These are phyloP conservation scores for Alternaria ethzedia DNA, from an alignment of 2,329 filamentous ascomycete genomes.

Conservation along the genomic window DNA sequence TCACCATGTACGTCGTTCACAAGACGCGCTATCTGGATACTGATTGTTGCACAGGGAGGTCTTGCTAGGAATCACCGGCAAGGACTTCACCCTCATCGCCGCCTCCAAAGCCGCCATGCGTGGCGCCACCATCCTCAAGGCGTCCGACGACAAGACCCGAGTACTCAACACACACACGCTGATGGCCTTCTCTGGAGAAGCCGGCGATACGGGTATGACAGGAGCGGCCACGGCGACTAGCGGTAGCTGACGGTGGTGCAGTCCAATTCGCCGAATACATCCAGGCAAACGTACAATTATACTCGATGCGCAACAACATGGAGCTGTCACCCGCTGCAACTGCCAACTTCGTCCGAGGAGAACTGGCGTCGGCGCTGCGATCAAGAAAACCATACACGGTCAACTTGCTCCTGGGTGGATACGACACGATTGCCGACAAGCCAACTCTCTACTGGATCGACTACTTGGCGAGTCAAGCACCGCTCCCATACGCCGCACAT, in stretches of 20 bases:
- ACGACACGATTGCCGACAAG: conserved; percentile 89
- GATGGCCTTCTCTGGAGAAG: conserved; percentile 94
- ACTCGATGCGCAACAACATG: conserved; percentile 96
- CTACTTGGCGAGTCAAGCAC: conserved; percentile 87
- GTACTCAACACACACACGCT: conserved; percentile 90
- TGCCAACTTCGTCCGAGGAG: conserved; percentile 90
- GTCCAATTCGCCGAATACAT: conserved; percentile 99
- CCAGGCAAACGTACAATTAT: conserved; percentile 96
- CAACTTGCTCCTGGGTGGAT: conserved; percentile 92
- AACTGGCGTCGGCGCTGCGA: conserved; percentile 88
- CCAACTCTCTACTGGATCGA: conserved; percentile 96
- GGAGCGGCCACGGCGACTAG: background rate
- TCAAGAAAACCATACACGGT: conserved; percentile 95
- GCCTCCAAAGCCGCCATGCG: conserved; percentile 98
- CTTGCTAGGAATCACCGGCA: conserved; percentile 95
- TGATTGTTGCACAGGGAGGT: conserved; percentile 78
- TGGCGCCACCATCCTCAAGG: conserved; percentile 94
- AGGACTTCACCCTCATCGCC: conserved; percentile 98
- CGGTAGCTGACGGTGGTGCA: conserved; percentile 48
- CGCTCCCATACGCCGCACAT: conserved; percentile 93
- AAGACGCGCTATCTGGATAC: background rate
- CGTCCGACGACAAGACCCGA: conserved; percentile 94
- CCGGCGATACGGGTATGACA: conserved; percentile 83
- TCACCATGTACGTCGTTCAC: conserved; percentile 40
- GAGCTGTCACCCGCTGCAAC: conserved; percentile 89